Conservation (phyloP, 306 rosid species). For the Malus fusca region DNA sequence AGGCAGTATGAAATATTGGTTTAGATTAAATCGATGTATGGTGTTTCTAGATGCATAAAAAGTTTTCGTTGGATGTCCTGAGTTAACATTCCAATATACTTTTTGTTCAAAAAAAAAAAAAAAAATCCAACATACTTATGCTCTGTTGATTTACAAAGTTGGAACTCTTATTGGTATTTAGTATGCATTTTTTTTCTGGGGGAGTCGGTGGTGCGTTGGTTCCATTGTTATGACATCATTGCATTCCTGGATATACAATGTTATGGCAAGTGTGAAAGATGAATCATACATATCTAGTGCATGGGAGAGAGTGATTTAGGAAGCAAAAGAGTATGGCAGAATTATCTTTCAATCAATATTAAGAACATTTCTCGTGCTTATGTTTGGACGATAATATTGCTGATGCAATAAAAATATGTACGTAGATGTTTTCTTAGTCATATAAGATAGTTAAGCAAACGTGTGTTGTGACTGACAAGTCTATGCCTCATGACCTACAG, state of each 20-base stretch:
- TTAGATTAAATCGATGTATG: background rate
- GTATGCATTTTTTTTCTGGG: background rate
- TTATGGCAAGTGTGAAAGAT: background rate
- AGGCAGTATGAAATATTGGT: background rate
- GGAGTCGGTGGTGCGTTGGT: background rate
- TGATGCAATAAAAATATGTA: background rate
- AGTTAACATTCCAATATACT: background rate
- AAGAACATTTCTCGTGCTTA: background rate
- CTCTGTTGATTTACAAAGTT: no score
- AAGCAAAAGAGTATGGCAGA: background rate
- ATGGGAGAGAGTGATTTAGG: background rate
- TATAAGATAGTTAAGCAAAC: background rate
- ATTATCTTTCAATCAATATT: background rate
- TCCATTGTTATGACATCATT: background rate
- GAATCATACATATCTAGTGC: background rate
- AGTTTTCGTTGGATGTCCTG: background rate
- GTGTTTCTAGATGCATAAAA: background rate
- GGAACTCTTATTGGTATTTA: background rate
- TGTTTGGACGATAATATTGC: background rate
- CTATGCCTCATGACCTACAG: background rate
- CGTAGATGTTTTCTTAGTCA: background rate
- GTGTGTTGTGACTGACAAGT: background rate
- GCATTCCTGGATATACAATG: background rate
- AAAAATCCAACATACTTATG: background rate
- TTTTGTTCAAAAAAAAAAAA: no score